These are phyloP conservation scores for Ulota crispa DNA, from an alignment of 225 moss, liverwort and hornwort species.

Conservation along the genomic window DNA sequence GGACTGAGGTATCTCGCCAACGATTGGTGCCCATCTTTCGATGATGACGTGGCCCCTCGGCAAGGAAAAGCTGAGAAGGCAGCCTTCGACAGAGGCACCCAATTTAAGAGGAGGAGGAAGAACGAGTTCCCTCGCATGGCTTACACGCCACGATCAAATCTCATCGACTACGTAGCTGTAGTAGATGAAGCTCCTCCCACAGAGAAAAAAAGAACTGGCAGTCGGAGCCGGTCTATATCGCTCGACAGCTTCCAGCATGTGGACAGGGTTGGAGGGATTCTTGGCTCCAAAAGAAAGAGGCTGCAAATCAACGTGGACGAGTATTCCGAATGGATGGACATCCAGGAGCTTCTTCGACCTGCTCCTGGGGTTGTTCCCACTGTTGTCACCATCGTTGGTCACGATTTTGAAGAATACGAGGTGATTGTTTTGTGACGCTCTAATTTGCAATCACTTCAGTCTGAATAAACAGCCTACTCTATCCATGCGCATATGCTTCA, in stretches of 20 bases:
- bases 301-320: slow-evolving; percentile 85
- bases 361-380: slow-evolving; percentile 78
- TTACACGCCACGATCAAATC: slow-evolving; percentile 27
- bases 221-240: slow-evolving; percentile 56
- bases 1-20: slow-evolving; percentile 37
- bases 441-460: background rate
- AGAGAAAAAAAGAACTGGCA: slow-evolving; percentile 49
- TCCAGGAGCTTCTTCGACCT: slow-evolving; percentile 84
- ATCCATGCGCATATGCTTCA: background rate
- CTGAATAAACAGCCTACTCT: background rate
- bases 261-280: slow-evolving; percentile 76
- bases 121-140: slow-evolving; percentile 49
- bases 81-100: slow-evolving; percentile 38
- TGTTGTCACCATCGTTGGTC: slow-evolving; percentile 83
- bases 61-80: slow-evolving; percentile 49
- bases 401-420: slow-evolving; percentile 98
- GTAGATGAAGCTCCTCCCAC: slow-evolving; percentile 27
- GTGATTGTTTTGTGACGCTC: slow-evolving; percentile 32
- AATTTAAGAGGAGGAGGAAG: slow-evolving; percentile 47
- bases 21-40: slow-evolving; percentile 53
- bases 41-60: slow-evolving; percentile 51
- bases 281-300: slow-evolving; percentile 87
- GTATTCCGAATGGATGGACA: slow-evolving; percentile 89
- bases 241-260: slow-evolving; percentile 76
- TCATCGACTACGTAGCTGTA: slow-evolving; percentile 41